Conservation (phyloP, 768 basidiomycete genomes). For the Mycena floridula region DNA sequence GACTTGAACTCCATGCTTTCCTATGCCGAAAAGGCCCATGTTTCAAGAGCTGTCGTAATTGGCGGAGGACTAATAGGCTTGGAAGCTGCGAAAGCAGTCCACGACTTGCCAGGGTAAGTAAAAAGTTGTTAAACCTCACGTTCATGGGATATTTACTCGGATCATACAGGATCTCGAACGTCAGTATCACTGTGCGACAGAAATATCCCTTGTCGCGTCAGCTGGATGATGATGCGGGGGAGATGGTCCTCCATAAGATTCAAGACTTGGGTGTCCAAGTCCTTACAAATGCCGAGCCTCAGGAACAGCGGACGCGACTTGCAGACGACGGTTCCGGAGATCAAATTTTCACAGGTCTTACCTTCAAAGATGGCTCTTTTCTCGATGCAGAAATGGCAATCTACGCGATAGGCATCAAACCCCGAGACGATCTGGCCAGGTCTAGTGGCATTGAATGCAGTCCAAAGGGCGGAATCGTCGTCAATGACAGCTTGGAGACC, state of each 20-base stretch:
- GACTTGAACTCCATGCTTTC: slow-evolving; percentile 60
- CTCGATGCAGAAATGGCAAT: slow-evolving; percentile 51
- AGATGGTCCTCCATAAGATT: slow-evolving; percentile 55
- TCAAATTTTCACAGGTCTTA: slow-evolving; percentile 40
- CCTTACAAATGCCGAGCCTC: slow-evolving; percentile 33
- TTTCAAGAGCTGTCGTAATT: slow-evolving; percentile 49
- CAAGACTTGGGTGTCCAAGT: slow-evolving; percentile 55
- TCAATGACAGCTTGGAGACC: slow-evolving; percentile 52
- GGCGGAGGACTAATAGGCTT: slow-evolving; percentile 70
- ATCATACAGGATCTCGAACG: slow-evolving; percentile 37
- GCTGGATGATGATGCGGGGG: slow-evolving; percentile 50
- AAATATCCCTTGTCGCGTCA: slow-evolving; percentile 52
- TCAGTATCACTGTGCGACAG: slow-evolving; percentile 48
- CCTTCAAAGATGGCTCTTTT: slow-evolving; percentile 39
- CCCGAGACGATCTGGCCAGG: slow-evolving; percentile 62
- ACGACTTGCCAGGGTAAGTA: slow-evolving; percentile 41
- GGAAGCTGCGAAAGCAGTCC: slow-evolving; percentile 69
- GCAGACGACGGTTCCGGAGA: slow-evolving; percentile 18
- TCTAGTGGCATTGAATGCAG: slow-evolving; percentile 44
- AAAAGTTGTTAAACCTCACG: neutral
- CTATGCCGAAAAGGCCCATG: slow-evolving; percentile 42
- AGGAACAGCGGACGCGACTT: slow-evolving; percentile 17
- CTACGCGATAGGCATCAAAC: slow-evolving; percentile 64
- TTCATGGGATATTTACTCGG: slow-evolving; percentile 5
- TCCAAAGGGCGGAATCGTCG: slow-evolving; percentile 48